Percentiles rank a stretch among this genome's conserved stretches.
phyloP scores from a whole-genome alignment of 139 green algal genomes.

The Tetratostichococcus sp. region DNA sequence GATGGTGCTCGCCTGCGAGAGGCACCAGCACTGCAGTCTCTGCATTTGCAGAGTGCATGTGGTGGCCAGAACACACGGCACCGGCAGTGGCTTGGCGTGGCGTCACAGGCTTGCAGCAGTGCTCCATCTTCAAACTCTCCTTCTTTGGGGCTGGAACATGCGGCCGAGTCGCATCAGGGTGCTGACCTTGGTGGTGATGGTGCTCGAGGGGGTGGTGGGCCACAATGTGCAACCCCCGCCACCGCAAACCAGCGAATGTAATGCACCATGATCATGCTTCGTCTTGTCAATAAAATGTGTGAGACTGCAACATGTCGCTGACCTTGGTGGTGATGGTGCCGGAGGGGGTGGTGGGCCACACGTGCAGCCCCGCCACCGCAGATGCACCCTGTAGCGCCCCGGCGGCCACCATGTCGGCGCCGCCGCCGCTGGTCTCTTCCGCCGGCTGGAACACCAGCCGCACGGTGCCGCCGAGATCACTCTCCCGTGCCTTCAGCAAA shows the following conservation, averaged over 20 bases:
- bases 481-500: slow-evolving; percentile 64
- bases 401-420: slow-evolving; percentile 54
- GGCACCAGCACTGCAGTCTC: no score
- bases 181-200: no score
- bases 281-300: background rate
- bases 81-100: no score
- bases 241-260: background rate
- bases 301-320: background rate
- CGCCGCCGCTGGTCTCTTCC: slow-evolving; percentile 82
- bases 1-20: slow-evolving; percentile 59
- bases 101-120: no score
- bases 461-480: slow-evolving; percentile 57
- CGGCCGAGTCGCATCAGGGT: no score
- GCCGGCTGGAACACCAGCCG: slow-evolving; percentile 90
- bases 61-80: no score
- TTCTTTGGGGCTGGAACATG: no score
- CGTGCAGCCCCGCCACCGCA: slow-evolving; percentile 73
- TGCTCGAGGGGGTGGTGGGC: no score
- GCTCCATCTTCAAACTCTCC: no score
- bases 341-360: slow-evolving; percentile 62
- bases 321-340: slow-evolving; percentile 45
- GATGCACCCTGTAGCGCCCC: slow-evolving; percentile 43
- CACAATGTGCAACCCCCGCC: no score
- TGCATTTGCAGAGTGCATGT: no score
- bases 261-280: background rate